Conservation (phyloP, 139 green algal genomes). For the Micractinium sp. region DNA sequence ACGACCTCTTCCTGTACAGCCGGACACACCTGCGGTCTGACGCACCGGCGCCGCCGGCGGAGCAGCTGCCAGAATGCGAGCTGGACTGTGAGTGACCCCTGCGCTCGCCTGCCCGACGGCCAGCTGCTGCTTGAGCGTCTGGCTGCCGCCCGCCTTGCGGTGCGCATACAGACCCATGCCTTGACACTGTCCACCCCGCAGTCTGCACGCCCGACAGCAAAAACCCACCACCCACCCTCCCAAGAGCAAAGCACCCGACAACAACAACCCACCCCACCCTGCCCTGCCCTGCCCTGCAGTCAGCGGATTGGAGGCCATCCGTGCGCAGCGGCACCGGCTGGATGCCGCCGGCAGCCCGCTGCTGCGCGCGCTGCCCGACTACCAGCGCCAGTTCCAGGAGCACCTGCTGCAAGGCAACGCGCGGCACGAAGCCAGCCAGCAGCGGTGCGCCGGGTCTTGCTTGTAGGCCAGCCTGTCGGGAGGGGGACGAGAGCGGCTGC, state of each 20-base stretch:
- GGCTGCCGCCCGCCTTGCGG: too few relatives aligned
- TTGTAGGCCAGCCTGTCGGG: not conserved
- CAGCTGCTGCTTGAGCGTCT: too few relatives aligned
- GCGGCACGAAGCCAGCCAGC: conserved; percentile 27
- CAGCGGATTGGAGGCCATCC: conserved; percentile 44
- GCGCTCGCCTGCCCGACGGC: too few relatives aligned
- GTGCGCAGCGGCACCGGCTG: conserved; percentile 67
- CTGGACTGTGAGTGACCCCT: conserved; percentile 5
- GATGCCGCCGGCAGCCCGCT: conserved; percentile 70
- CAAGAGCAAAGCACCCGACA: too few relatives aligned
- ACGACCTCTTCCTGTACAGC: conserved; percentile 85
- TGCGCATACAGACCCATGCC: too few relatives aligned
- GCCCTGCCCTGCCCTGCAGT: conserved; percentile 29
- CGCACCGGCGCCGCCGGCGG: conserved; percentile 45
- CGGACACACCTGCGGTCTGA: conserved; percentile 62
- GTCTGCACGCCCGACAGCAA: too few relatives aligned
- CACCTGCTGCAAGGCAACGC: conserved; percentile 61
- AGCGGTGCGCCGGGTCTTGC: not conserved
- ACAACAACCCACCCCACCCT: not conserved
- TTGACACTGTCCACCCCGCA: too few relatives aligned
- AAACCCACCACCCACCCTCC: too few relatives aligned
- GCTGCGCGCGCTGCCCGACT: conserved; percentile 81
- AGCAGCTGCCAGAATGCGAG: conserved; percentile 51
- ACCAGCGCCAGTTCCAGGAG: conserved; percentile 84
- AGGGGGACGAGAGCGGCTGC: too few relatives aligned